Base-by-base conservation (phyloP, 23 red algal genomes). In the Gracilaria vermiculophylla region DNA sequence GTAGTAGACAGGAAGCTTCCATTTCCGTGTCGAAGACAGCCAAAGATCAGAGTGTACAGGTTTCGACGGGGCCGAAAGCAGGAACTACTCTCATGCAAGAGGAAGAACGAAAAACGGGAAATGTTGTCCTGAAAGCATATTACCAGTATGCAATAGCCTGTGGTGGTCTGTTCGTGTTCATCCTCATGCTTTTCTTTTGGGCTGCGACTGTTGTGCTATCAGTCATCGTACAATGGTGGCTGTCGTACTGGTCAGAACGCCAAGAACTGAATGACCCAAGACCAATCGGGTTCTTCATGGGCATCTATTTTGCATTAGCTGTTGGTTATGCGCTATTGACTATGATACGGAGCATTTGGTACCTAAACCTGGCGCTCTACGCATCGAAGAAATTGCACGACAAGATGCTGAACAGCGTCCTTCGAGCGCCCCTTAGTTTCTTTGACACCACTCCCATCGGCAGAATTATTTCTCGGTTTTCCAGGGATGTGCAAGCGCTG, bases 391-490 rank as follows among this genome's bases (percentile, higher is more conserved):
- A 39, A 42, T 28, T 99, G 80, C 97, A 99, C 23, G 62, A 83
- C 24, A 54, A 70, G 13, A 85, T 93, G 86, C 37, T 95, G 19
- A 23, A 81, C 21, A 88, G 81, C 45, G 97, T 99, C 20, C 57
- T 95, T 20, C 31, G 76, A 10, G 97, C 97, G 57, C 97, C 97
- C 0, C 81, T 99, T 43, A 77, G 77, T 41, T 99, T 99, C 69
- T 99, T 95, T 62, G 97, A 99, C 40, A 87, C 83, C 3, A 99
- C 97, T 42, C 97, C 97, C 4, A 94, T 99, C 10, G 97, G 97
- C 42, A 80, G 97, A 49, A 94, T 99, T 44, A 86, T 99, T 62
- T 93, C 91, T 60, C 88, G 95, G 19, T 97, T 97, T 51, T 94
- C 89, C 2, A 70, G 90, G 48, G 95, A 97, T 79, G 81, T 94